Evolutionary conservation across 768 basidiomycete genomes (phyloP), one percentile per base, ranked within the genome.

Genomic region (Astraeus odoratus): DNA sequence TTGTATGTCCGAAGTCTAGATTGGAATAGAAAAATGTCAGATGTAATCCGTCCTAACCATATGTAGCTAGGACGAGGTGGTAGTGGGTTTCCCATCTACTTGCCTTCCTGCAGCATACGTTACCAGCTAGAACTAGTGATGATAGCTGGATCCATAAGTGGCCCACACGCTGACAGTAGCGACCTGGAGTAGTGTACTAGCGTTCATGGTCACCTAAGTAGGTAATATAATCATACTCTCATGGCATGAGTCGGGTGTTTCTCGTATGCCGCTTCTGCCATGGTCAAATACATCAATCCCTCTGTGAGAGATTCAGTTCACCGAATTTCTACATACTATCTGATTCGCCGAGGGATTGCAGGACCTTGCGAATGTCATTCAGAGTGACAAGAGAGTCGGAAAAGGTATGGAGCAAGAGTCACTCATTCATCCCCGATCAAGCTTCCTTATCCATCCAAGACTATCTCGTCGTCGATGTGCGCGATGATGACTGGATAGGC

Each of bases 381-480:
- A 82, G 63, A 78, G 75, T 57, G 74, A 72, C 45, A 80, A 80
- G 55, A 65, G 68, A 25, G 66, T 77, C 7, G 64, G 69, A 55
- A 76, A 78, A 58, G 62, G 62, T 61, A 22, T 25, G 12, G 35
- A 31, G n/a, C 7, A 13, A n/a, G 30, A 15, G 16, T 24, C 25
- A 19, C 20, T 40, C 25, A 2, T 16, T 9, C 19, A 13, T 20
- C 5, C 30, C 19, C 40, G 19, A 23, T 15, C n/a, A 8, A 39
- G 24, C 23, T 8, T 15, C 33, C 13, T 38, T 22, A 15, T 43
- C 27, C 18, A 26, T 9, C 29, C 34, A 40, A 64, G 86, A 90
- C 58, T 91, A 81, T 58, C 61, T 83, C 24, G 73, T 92, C 35
- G 75, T 92, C 31, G 89, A 92, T 60, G 89, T 92, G 25, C 81